A percentile compares a stretch with the other conserved stretches of the same genome.
Evolutionary conservation across 495 filamentous ascomycete species (phyloP).

Genomic region (Cercophora sp.): DNA sequence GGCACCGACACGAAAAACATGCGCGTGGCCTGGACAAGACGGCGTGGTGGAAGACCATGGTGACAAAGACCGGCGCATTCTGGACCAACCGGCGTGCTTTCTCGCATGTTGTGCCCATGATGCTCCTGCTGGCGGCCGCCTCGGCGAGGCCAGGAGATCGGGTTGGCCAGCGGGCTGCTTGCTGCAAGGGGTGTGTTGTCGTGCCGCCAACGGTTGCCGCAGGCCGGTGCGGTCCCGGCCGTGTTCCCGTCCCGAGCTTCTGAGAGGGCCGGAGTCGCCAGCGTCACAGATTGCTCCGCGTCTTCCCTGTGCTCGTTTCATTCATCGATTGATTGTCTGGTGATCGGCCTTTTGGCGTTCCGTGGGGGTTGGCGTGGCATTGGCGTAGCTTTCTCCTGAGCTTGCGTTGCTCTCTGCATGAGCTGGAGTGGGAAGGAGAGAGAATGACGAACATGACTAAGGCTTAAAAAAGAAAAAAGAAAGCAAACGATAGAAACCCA

Average conservation of each 20-base stretch:
- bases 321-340: no score
- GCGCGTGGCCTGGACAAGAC: neutral
- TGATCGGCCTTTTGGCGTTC: neutral
- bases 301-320: no score
- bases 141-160: neutral
- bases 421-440: neutral
- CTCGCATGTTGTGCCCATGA: neutral
- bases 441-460: slow-evolving; percentile 5
- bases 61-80: no score
- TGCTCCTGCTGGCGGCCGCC: neutral
- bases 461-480: slow-evolving; percentile 8
- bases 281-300: no score
- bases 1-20: slow-evolving; percentile 3
- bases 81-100: neutral
- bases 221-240: slow-evolving; percentile 8
- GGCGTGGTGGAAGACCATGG: neutral
- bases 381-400: neutral
- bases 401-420: slow-evolving; percentile 2
- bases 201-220: slow-evolving; percentile 1
- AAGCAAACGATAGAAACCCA: slow-evolving; percentile 1
- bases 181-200: slow-evolving; percentile 11
- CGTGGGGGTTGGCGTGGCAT: slow-evolving; percentile 4
- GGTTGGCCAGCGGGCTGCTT: neutral
- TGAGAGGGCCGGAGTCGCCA: no score
- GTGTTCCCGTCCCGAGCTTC: slow-evolving; percentile 3